Conservation (phyloP, 2,329 filamentous ascomycete species). For the Beauveria medogensis region DNA sequence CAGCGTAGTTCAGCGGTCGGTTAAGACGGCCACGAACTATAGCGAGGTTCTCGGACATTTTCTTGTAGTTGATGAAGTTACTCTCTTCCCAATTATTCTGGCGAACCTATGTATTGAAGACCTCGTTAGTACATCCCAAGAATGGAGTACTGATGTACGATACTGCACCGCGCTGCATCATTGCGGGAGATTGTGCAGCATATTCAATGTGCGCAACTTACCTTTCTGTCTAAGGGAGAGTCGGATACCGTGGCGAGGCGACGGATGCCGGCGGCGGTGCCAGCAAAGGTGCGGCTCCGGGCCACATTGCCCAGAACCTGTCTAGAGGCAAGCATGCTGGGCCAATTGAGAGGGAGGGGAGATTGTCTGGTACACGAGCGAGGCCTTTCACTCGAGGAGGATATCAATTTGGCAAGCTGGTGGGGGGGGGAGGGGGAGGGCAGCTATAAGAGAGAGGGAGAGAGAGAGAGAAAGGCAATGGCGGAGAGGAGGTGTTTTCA, state of each 20-base stretch:
- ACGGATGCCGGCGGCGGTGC: conserved; percentile 53
- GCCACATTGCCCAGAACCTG: conserved; percentile 58
- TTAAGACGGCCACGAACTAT: conserved; percentile 86
- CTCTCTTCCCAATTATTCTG: conserved; percentile 95
- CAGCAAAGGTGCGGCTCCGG: conserved; percentile 49
- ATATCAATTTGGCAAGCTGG: conserved; percentile 14
- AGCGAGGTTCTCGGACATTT: conserved; percentile 95
- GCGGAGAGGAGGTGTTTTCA: conserved; percentile 22
- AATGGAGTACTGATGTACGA: not conserved
- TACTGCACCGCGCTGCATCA: not conserved
- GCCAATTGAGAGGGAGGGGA: conserved; percentile 24
- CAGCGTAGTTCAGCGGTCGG: conserved; percentile 86
- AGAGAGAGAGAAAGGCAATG: conserved; percentile 16
- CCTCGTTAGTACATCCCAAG: not conserved
- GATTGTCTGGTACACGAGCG: conserved; percentile 9
- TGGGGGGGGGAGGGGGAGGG: conserved; percentile 14
- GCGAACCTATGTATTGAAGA: conserved; percentile 48
- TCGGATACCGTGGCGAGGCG: conserved; percentile 81
- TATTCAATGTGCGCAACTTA: conserved; percentile 23
- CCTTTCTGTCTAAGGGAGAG: conserved; percentile 85
- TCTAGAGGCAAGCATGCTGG: conserved; percentile 62
- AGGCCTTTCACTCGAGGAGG: conserved; percentile 9
- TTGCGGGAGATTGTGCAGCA: not conserved
- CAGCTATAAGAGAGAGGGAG: conserved; percentile 18
- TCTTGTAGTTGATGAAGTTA: conserved; percentile 99